A percentile compares a stretch with the other conserved stretches of the same genome.
phyloP scores from a whole-genome alignment of 352 stramenopile genomes.

The Elongisporangium anandrum region DNA sequence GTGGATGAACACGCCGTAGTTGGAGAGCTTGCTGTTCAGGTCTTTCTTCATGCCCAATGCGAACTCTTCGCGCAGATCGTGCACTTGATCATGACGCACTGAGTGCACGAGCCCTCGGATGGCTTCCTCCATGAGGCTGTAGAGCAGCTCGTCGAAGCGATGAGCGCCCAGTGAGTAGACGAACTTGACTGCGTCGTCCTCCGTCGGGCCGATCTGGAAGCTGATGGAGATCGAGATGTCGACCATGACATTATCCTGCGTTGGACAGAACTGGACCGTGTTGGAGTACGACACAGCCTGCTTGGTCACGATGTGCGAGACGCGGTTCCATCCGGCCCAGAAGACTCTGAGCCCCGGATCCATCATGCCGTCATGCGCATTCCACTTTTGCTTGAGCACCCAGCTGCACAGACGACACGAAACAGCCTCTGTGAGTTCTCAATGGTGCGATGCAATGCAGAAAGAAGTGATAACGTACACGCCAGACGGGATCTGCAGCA shows the following conservation, averaged over 20 bases:
- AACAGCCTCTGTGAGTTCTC: background rate
- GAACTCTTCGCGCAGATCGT: constrained; percentile 80
- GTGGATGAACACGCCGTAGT: constrained; percentile 79
- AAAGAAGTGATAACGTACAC: constrained; percentile 15
- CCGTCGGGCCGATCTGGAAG: constrained; percentile 79
- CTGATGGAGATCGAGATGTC: constrained; percentile 87
- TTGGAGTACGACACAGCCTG: constrained; percentile 82
- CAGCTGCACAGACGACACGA: constrained; percentile 26
- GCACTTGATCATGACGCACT: constrained; percentile 78
- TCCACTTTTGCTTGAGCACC: constrained; percentile 86
- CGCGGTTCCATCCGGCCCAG: constrained; percentile 73
- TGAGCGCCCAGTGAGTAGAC: constrained; percentile 82
- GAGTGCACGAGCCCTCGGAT: constrained; percentile 81
- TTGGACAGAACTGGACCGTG: constrained; percentile 65
- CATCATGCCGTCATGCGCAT: constrained; percentile 74
- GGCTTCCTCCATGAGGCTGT: constrained; percentile 68
- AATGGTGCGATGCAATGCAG: background rate
- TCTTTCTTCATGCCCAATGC: constrained; percentile 82
- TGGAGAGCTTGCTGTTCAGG: constrained; percentile 62
- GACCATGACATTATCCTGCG: constrained; percentile 87
- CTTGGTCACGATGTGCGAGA: constrained; percentile 87
- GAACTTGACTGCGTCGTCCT: constrained; percentile 77
- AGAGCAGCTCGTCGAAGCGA: constrained; percentile 81
- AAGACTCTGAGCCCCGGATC: constrained; percentile 74
- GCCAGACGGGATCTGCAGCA: constrained; percentile 61